Conservation (phyloP, 1,139 yeast species). For the Lodderomyces jiufengensis region DNA sequence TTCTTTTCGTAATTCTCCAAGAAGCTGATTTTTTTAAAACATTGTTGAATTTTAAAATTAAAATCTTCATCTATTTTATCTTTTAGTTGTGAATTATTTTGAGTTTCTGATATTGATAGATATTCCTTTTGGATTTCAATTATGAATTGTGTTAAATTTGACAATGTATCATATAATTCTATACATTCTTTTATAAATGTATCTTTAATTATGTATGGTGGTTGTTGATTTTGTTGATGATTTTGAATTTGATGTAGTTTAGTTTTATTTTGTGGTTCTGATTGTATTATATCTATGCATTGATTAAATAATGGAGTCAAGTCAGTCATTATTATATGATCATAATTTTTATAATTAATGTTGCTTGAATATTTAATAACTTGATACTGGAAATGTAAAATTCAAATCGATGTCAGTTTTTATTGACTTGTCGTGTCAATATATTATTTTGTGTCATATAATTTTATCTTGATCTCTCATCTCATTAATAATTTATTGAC, state of each 20-base stretch:
- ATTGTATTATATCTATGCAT: constrained; percentile 43
- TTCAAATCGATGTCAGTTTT: too few relatives aligned
- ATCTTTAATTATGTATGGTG: constrained; percentile 34
- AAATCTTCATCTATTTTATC: constrained; percentile 55
- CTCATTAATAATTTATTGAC: too few relatives aligned
- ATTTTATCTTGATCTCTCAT: too few relatives aligned
- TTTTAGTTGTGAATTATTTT: constrained; percentile 34
- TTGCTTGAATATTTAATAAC: too few relatives aligned
- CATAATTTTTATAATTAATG: too few relatives aligned
- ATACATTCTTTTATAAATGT: constrained; percentile 50
- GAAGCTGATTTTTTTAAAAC: constrained; percentile 46
- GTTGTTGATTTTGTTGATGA: constrained; percentile 4
- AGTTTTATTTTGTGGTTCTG: constrained; percentile 20
- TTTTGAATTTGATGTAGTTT: neutral
- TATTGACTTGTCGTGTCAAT: too few relatives aligned
- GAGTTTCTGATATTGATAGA: constrained; percentile 35
- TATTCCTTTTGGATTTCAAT: constrained; percentile 42
- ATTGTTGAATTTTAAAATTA: constrained; percentile 46
- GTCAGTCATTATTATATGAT: constrained; percentile 40
- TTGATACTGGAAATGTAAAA: too few relatives aligned
- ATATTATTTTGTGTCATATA: too few relatives aligned
- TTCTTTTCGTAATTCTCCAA: constrained; percentile 51
- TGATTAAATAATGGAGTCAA: constrained; percentile 50
- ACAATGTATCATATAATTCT: constrained; percentile 41
- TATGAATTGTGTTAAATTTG: constrained; percentile 37